A percentile compares a stretch with the other conserved stretches of the same genome.
Evolutionary conservation across 768 basidiomycete genomes (phyloP).

Genomic region (Amanita pseudoporphyria): DNA sequence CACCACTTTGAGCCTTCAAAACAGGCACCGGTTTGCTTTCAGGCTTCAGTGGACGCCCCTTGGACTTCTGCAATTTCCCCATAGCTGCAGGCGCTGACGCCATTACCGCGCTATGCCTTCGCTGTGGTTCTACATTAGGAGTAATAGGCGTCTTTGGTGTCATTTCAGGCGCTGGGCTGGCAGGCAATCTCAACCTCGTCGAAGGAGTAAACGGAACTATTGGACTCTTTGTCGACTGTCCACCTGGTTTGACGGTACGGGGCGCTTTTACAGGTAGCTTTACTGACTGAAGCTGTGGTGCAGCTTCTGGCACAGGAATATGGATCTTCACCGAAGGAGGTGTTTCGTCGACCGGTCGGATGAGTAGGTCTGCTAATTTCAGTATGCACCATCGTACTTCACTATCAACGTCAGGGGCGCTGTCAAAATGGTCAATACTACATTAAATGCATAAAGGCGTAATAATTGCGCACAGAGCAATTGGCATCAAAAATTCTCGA

Average conservation of each 20-base stretch:
- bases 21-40: conserved; percentile 36
- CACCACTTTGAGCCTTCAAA: conserved; percentile 64
- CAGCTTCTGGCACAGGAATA: conserved; percentile 57
- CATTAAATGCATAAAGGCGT: conserved; percentile 14
- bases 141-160: conserved; percentile 19
- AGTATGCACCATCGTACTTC: conserved; percentile 88
- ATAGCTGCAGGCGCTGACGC: conserved; percentile 19
- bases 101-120: conserved; percentile 27
- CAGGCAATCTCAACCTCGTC: conserved; percentile 51
- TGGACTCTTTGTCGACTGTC: conserved; percentile 30
- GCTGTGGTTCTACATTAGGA: conserved; percentile 24
- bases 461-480: conserved; percentile 52
- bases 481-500: conserved; percentile 73
- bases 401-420: conserved; percentile 68
- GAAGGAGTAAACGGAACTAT: conserved; percentile 31
- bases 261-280: conserved; percentile 41
- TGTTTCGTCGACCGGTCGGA: conserved; percentile 74
- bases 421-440: conserved; percentile 20
- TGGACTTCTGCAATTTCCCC: conserved; percentile 20
- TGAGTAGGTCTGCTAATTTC: conserved; percentile 84
- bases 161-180: conserved; percentile 21
- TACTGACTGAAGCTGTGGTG: conserved; percentile 45
- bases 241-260: conserved; percentile 27
- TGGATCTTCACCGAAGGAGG: conserved; percentile 83
- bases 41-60: conserved; percentile 16